Conservation (phyloP, 306 rosid species). For the Luffa aegyptiaca region DNA sequence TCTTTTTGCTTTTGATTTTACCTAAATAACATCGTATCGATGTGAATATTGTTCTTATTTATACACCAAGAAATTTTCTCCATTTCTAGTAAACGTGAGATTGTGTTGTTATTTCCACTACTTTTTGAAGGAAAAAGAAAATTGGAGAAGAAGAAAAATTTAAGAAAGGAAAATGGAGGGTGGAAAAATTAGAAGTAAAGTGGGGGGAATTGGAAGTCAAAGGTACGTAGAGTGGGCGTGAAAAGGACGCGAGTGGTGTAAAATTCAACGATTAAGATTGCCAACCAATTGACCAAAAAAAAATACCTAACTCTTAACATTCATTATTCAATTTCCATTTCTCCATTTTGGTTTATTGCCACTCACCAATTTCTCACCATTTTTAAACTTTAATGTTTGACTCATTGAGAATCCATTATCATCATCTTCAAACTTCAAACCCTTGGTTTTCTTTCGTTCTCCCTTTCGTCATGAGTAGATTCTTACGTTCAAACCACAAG, state of each 20-base stretch:
- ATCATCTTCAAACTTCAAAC: neutral
- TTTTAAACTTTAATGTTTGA: constrained; percentile 28
- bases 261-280: constrained; percentile 20
- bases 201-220: neutral
- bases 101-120: neutral
- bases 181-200: neutral
- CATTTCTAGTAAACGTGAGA: neutral
- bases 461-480: neutral
- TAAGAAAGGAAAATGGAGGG: neutral
- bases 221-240: constrained; percentile 29
- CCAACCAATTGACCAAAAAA: constrained; percentile 27
- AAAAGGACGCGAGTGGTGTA: constrained; percentile 10
- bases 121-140: neutral
- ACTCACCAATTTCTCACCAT: constrained; percentile 19
- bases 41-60: too few species aligned
- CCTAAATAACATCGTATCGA: too few species aligned
- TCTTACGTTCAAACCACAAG: neutral
- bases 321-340: neutral
- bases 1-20: too few species aligned
- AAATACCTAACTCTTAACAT: constrained; percentile 11
- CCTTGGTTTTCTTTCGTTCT: neutral
- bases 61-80: too few species aligned
- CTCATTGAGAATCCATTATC: neutral
- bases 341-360: constrained; percentile 31
- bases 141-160: neutral